Percentiles rank a stretch among this genome's conserved stretches.
Conservation (phyloP, 768 basidiomycete species). For the Multifurca ochricompacta region DNA sequence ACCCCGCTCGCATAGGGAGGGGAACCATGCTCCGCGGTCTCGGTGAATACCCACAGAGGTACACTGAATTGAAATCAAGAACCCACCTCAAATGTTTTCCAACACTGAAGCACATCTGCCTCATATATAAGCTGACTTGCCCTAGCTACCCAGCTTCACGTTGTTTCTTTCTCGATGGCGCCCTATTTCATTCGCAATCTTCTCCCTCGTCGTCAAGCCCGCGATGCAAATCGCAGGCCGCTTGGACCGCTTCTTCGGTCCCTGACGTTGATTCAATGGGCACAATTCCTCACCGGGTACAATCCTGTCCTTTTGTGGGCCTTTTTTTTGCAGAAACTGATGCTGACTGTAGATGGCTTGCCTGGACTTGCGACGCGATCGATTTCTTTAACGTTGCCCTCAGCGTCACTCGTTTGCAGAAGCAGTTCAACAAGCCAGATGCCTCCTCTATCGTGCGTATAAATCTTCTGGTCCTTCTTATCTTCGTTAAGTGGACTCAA, state of each 20-base stretch:
- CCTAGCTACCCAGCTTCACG: neutral
- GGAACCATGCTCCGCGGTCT: neutral
- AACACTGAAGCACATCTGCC: neutral
- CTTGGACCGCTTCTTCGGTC: constrained; percentile 33
- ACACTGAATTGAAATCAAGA: neutral
- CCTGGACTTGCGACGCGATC: constrained; percentile 82
- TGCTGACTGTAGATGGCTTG: constrained; percentile 50
- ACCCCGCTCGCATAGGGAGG: neutral
- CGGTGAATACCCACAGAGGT: neutral
- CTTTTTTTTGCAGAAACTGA: neutral
- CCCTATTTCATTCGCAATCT: constrained; percentile 17
- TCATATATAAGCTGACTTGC: neutral
- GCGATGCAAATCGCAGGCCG: constrained; percentile 23
- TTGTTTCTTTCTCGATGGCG: constrained; percentile 4
- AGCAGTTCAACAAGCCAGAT: constrained; percentile 37
- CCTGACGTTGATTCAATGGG: constrained; percentile 43
- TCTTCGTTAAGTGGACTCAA: neutral
- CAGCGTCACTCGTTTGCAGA: constrained; percentile 38
- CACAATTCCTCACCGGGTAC: constrained; percentile 51
- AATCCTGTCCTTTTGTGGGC: neutral
- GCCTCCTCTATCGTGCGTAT: constrained; percentile 38
- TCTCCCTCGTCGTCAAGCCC: neutral
- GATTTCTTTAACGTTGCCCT: constrained; percentile 80
- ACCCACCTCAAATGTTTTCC: neutral
- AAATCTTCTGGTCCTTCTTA: neutral